Evolutionary conservation across 768 basidiomycete species (phyloP).

Genomic region (Kwoniella europaea): DNA sequence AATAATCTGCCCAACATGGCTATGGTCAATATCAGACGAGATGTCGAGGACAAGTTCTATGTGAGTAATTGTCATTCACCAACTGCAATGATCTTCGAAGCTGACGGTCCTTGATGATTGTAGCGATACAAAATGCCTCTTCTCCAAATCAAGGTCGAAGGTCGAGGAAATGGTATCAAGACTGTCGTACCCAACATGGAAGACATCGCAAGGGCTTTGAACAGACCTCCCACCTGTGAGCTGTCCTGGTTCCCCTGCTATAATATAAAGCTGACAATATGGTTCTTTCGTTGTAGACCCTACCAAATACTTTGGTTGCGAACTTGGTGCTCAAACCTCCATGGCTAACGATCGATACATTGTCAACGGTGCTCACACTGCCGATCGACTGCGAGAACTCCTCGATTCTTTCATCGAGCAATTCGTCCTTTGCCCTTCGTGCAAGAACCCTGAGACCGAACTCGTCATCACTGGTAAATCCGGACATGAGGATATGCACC

Average conservation of each 20-base stretch:
- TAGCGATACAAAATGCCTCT: constrained; percentile 80
- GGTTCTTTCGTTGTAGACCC: constrained; percentile 65
- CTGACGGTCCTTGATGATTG: neutral
- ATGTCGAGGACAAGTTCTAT: constrained; percentile 59
- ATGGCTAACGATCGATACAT: constrained; percentile 97
- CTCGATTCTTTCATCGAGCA: constrained; percentile 98
- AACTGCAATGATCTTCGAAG: neutral
- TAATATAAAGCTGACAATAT: no score
- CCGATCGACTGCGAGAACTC: constrained; percentile 87
- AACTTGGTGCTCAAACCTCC: constrained; percentile 95
- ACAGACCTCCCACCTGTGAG: constrained; percentile 79
- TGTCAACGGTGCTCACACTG: constrained; percentile 95
- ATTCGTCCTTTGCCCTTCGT: constrained; percentile 93
- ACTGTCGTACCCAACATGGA: constrained; percentile 99
- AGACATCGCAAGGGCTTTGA: constrained; percentile 92
- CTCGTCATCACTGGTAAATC: constrained; percentile 71
- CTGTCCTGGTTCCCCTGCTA: constrained; percentile 1
- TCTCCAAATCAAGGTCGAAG: constrained; percentile 93
- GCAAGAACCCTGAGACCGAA: constrained; percentile 99
- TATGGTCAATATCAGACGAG: constrained; percentile 58
- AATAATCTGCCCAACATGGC: constrained; percentile 51
- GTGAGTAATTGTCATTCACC: constrained; percentile 30
- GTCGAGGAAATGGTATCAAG: constrained; percentile 99
- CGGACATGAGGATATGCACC: constrained; percentile 83
- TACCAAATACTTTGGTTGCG: constrained; percentile 99